phyloP scores from a whole-genome alignment of 2,329 filamentous ascomycete species.

The Tothia fuscella region DNA sequence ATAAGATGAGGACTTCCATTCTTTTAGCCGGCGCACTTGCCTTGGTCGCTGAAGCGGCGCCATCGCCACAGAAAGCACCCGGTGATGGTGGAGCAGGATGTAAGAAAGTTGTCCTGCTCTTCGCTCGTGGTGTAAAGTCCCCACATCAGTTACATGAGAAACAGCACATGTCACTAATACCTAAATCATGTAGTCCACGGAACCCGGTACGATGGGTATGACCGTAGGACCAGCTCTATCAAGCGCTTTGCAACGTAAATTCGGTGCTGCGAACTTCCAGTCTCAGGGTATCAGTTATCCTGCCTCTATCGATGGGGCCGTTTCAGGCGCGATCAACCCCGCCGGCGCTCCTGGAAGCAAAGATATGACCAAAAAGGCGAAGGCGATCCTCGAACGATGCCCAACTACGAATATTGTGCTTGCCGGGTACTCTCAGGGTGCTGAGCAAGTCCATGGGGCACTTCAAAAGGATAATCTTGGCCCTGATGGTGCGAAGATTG shows the following conservation, averaged over 20 bases:
- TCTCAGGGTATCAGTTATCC: constrained; percentile 8
- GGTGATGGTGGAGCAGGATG: neutral
- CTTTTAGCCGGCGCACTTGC: neutral
- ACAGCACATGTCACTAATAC: neutral
- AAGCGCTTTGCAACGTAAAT: neutral
- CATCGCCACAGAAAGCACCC: constrained; percentile 1
- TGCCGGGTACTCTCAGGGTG: constrained; percentile 1
- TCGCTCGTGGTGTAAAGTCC: neutral
- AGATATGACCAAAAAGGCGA: constrained; percentile 1
- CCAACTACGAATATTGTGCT: constrained; percentile 3
- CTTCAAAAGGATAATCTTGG: constrained; percentile 1
- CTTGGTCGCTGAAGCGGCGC: neutral
- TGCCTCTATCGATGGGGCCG: constrained; percentile 1
- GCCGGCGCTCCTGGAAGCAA: neutral
- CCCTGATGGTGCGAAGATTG: neutral
- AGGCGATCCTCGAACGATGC: neutral
- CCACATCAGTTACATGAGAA: neutral
- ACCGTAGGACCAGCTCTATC: constrained; percentile 4
- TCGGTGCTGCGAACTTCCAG: neutral
- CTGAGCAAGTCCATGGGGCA: constrained; percentile 7
- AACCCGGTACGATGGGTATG: constrained; percentile 7
- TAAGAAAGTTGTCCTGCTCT: constrained; percentile 2
- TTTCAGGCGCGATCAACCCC: constrained; percentile 3
- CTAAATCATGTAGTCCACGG: neutral
- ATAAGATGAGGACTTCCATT: neutral